Base-by-base conservation (phyloP, 345 rosid species). In the Populus euphratica region DNA sequence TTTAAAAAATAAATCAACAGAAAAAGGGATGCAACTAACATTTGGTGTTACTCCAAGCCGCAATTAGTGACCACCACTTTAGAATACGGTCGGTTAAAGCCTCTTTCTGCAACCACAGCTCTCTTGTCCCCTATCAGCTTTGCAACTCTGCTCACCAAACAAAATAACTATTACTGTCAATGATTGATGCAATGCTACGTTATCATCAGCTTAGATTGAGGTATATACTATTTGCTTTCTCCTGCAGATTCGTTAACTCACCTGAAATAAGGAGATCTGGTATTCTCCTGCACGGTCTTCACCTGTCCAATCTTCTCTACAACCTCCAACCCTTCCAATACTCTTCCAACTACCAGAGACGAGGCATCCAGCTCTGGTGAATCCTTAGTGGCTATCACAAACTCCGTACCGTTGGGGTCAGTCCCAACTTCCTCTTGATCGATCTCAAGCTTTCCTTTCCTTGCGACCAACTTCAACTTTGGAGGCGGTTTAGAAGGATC, bases 21-120 rank as follows among this genome's bases (percentile, higher is more conserved):
- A 39, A 47, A 25, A 74, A 41, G 52, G 33, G 33, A 54, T 49
- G 39, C 39, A 67, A 76, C 76, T 29, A 61, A 47, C 35, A 17
- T 44, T 68, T 33, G 27, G 20, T 73, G 50, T 62, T 85, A 83
- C 76, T 89, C 64, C 74, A 93, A 68, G 75, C 97, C 98, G 78
- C 98, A 90, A 65, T 93, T 89, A 66, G 91, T 89, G 79, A 93
- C 80, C 2, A 87, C 62, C 38, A 93, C 97, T 81, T 91, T 93
- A 1, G 95, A 85, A 85, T 93, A 95, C 38, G 98, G 98, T 64
- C 96, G 88, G 77, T 92, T 92, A 83, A 94, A 94, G 63, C 97
- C 97, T 79, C 94, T 90, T 78, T 90, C 98, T 41, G 97, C 97
- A 5, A 92, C 98, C 20, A 89, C 93, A 16, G 97, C 97, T 80